Conservation (phyloP, 2,329 filamentous ascomycete genomes). For the Bipolaris bicolor region DNA sequence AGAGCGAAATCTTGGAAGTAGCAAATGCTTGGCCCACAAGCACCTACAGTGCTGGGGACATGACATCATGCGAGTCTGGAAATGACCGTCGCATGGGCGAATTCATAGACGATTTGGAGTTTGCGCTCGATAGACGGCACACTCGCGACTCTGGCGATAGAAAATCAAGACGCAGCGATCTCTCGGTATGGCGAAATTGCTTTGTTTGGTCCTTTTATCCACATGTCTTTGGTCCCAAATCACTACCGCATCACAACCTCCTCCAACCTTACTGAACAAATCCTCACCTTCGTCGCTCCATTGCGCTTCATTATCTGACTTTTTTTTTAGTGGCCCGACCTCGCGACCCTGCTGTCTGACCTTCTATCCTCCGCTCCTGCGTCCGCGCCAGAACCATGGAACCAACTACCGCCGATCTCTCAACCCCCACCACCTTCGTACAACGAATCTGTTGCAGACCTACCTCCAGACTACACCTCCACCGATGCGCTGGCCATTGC, state of each 20-base stretch:
- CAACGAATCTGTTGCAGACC: slow-evolving; percentile 51
- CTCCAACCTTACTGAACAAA: slow-evolving; percentile 6
- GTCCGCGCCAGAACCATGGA: slow-evolving; percentile 36
- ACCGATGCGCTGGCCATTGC: slow-evolving; percentile 51
- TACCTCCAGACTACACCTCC: slow-evolving; percentile 54
- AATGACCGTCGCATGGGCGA: slow-evolving; percentile 31
- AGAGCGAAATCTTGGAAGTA: slow-evolving; percentile 12
- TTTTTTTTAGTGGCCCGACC: slow-evolving; percentile 31
- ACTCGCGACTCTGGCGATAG: slow-evolving; percentile 28
- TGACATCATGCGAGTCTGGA: slow-evolving; percentile 31
- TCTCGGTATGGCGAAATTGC: slow-evolving; percentile 45
- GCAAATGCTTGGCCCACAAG: slow-evolving; percentile 19
- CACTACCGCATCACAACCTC: slow-evolving; percentile 14
- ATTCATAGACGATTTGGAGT: slow-evolving; percentile 34
- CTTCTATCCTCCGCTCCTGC: slow-evolving; percentile 23
- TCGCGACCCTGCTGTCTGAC: slow-evolving; percentile 26
- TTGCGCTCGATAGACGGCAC: slow-evolving; percentile 41
- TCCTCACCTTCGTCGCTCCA: slow-evolving; percentile 7
- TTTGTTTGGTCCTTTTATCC: slow-evolving; percentile 30
- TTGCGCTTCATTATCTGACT: slow-evolving; percentile 31
- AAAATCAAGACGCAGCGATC: slow-evolving; percentile 24
- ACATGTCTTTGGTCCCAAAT: slow-evolving; percentile 24
- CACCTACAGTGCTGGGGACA: slow-evolving; percentile 23
- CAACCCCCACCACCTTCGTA: slow-evolving; percentile 50
- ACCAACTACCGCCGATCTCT: slow-evolving; percentile 26